Base-by-base conservation (phyloP, 768 basidiomycete genomes). In the Termitomyces sp. region DNA sequence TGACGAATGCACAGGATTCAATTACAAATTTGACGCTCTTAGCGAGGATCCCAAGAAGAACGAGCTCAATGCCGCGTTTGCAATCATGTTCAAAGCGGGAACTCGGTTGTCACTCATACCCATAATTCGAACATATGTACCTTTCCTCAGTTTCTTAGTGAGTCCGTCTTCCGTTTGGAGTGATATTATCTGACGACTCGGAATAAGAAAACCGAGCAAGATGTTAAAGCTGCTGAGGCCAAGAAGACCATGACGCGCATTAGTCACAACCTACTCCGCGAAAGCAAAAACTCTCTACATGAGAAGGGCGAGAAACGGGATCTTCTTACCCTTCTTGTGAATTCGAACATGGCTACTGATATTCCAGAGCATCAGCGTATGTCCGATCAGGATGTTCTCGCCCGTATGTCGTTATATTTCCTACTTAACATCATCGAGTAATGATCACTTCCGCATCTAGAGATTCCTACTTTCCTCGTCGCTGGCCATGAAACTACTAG, bases 301-400 rank as follows among this genome's bases (percentile, higher is more conserved):
- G 59, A 62, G 33, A 63, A 63, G 49, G 57, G 52, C 22, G 50
- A n/a, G 9, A 73, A 65, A 70, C 76, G 81, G 12, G 85, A 85
- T 68, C 61, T 86, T 16, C 69, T 86, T 20, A 79, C 78, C 18
- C 60, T 71, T 30, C 53, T 71, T 13, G 73, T 85, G 54, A 75
- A 73, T 58, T 81, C 83, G 6, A 86, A 86, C 63, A 76, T 83
- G 75, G 79, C 78, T 6, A 72, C 73, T 0, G 81, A 84, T 63
- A 22, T 55, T n/a, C 63, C 63, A 11, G 60, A 58, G 34, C 51
- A 64, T n/a, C 61, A 64, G n/a, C 65, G 61, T 1, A 60, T 66
- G 59, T 55, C 61, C 27, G 65, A 66, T 53, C 48, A 61, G 50
- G 65, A 66, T 51, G 65, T 66, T 2, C 57, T 66, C 27, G 55